phyloP scores from a whole-genome alignment of 805 yeast species.

The Kodamaea kaohsiungensis region DNA sequence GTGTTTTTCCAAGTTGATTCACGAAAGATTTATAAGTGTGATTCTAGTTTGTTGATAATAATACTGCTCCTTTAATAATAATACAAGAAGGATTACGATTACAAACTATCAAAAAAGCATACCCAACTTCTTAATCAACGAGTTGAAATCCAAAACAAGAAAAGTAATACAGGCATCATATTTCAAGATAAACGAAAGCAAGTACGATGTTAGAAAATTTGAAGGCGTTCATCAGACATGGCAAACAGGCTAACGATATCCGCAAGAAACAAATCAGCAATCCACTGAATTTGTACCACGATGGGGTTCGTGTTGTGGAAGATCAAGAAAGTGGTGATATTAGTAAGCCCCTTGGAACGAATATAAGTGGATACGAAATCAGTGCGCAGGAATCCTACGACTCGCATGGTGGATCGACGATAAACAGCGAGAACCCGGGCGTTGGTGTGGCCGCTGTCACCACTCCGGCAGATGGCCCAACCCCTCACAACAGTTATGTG shows the following conservation, averaged over 20 bases:
- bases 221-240: conserved; percentile 63
- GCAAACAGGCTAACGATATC: conserved; percentile 53
- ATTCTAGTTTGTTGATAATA: too few relatives aligned
- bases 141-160: too few relatives aligned
- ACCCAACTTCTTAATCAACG: too few relatives aligned
- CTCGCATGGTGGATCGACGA: conserved; percentile 5
- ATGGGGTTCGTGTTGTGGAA: background rate
- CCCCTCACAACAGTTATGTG: conserved; percentile 4
- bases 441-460: background rate
- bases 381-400: conserved; percentile 1
- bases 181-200: background rate
- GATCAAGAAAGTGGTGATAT: background rate
- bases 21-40: too few relatives aligned
- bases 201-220: conserved; percentile 42
- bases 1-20: too few relatives aligned
- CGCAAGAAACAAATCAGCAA: conserved; percentile 14
- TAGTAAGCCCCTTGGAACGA: background rate
- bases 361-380: background rate
- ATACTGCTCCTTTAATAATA: too few relatives aligned
- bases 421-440: background rate
- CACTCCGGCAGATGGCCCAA: background rate
- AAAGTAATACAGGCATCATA: background rate
- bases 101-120: too few relatives aligned
- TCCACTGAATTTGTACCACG: conserved; percentile 7
- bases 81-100: too few relatives aligned